phyloP scores from a whole-genome alignment of 305 asterid species.

The Petunia hybrid region DNA sequence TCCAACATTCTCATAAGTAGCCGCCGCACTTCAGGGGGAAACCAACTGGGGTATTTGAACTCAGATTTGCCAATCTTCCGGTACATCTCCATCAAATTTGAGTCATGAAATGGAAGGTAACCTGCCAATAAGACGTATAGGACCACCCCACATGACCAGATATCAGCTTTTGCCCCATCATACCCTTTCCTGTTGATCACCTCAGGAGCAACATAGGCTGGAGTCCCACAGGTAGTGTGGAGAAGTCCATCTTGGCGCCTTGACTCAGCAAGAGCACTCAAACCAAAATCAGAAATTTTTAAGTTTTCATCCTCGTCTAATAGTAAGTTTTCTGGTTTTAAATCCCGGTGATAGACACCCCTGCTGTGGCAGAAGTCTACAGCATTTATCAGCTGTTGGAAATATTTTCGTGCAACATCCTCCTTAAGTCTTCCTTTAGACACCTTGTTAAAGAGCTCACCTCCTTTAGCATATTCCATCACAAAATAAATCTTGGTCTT shows the following conservation, averaged over 20 bases:
- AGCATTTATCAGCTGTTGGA: conserved; percentile 48
- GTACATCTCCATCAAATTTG: conserved; percentile 51
- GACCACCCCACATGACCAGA: conserved; percentile 50
- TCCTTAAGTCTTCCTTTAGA: conserved; percentile 48
- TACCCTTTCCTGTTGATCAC: conserved; percentile 50
- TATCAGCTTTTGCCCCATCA: conserved; percentile 54
- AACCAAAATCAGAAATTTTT: conserved; percentile 52
- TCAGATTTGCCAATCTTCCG: conserved; percentile 49
- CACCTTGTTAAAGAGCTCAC: conserved; percentile 48
- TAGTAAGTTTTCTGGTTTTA: conserved; percentile 51
- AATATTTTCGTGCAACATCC: conserved; percentile 47
- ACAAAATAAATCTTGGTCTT: conserved; percentile 48
- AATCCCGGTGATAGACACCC: conserved; percentile 53
- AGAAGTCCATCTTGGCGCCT: conserved; percentile 52
- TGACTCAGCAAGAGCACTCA: conserved; percentile 51
- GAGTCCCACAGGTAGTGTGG: conserved; percentile 52
- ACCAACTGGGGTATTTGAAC: conserved; percentile 46
- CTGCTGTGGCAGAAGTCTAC: conserved; percentile 52
- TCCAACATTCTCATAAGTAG: conserved; percentile 45
- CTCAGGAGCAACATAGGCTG: conserved; percentile 56
- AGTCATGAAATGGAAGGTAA: conserved; percentile 10
- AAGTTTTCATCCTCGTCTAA: conserved; percentile 47
- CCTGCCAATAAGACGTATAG: conserved; percentile 47
- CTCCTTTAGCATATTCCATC: conserved; percentile 46
- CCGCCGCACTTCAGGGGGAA: conserved; percentile 46